Evolutionary conservation across 805 yeast genomes (phyloP), one percentile per base, ranked within the genome.

Genomic region (Zygotorulaspora sp.): DNA sequence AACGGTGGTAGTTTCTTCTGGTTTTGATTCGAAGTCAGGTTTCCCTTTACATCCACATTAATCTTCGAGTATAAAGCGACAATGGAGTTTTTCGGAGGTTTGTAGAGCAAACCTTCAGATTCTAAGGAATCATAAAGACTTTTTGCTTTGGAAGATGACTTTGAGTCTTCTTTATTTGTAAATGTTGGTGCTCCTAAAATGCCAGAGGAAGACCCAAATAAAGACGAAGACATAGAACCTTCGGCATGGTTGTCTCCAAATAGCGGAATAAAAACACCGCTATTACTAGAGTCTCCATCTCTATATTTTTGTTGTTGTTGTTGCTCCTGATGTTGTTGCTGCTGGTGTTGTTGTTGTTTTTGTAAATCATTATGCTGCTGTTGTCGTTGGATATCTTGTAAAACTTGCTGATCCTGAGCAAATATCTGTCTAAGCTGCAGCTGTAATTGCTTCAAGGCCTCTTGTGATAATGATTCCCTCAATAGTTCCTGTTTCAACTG

Each of bases 341-440:
- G 50, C 38, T 38, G 50, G 29, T 49, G 50, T 48, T 37, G 47
- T 26, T 44, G 48, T 22, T 44, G 45, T 26, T 62, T 62, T 48
- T 58, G 51, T 15, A 52, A 47, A 29, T 45, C 48, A 31, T 55
- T 56, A 20, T 45, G 47, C 35, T 62, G 61, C 23, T 53, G 57
- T 30, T 58, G 57, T 36, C 45, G 45, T 20, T 45, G 40, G 12
- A 40, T 41, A 23, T 54, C 55, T 39, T 57, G 57, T 40, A 53
- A 49, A 19, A 51, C 47, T 49, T 51, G 61, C 32, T 59, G 63
- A 32, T 56, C 61, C 35, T 68, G 70, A 9, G 71, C 66, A 36
- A 63, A 61, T 39, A 54, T 59, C 52, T 50, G 67, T 53, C 61
- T 62, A 20, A 67, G 48, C 44, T 66, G 70, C 49, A 45, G 62